These are phyloP conservation scores for Saccharomycopsis crataegensis DNA, from an alignment of 1,139 yeast genomes.

Conservation along the genomic window DNA sequence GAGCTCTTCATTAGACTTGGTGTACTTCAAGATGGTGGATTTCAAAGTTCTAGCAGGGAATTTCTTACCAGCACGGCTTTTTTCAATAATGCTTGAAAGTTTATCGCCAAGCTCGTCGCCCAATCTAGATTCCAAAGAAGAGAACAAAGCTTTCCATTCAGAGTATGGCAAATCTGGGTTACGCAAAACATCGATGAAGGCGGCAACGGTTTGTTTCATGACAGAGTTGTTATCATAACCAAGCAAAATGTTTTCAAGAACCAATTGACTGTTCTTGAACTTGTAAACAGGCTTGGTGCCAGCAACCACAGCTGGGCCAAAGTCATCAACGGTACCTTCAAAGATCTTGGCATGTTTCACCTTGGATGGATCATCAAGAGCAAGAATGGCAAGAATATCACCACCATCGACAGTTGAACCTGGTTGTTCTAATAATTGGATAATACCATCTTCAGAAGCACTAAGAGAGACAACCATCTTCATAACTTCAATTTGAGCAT, in stretches of 20 bases:
- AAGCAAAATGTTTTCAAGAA: conserved; percentile 68
- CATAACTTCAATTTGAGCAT: conserved; percentile 98
- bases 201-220: conserved; percentile 73
- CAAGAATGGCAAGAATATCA: conserved; percentile 88
- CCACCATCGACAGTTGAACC: conserved; percentile 96
- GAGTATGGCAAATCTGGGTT: conserved; percentile 83
- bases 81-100: conserved; percentile 57
- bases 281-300: conserved; percentile 83
- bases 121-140: conserved; percentile 88
- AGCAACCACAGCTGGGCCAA: conserved; percentile 73
- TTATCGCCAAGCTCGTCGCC: conserved; percentile 69
- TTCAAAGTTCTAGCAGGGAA: conserved; percentile 88
- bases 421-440: conserved; percentile 94
- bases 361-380: conserved; percentile 93
- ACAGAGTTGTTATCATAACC: conserved; percentile 96
- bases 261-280: conserved; percentile 49
- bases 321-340: conserved; percentile 87
- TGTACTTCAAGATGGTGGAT: conserved; percentile 43
- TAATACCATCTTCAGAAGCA: conserved; percentile 88
- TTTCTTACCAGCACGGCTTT: conserved; percentile 42
- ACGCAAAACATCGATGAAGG: conserved; percentile 63
- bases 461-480: conserved; percentile 94
- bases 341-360: conserved; percentile 95
- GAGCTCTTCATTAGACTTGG: conserved; percentile 45
- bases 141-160: conserved; percentile 79